Conservation (phyloP, 148 eudicot genomes). For the Rhododendron henanense region DNA sequence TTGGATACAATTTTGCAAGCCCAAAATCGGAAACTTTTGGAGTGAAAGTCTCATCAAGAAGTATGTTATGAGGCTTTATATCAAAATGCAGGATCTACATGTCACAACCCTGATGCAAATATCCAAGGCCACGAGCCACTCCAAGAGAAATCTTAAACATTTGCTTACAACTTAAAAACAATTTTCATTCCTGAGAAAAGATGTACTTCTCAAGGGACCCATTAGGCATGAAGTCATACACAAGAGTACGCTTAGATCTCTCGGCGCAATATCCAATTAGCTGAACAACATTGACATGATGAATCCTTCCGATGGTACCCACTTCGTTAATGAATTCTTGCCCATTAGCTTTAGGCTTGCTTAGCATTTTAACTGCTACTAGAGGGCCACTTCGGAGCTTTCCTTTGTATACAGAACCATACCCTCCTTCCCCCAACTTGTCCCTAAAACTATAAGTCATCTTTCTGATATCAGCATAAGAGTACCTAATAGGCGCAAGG, state of each 20-base stretch:
- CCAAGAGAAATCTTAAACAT: conserved; percentile 21
- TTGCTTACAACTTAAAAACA: conserved; percentile 2
- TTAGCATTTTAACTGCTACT: conserved; percentile 15
- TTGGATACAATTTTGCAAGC: conserved; percentile 15
- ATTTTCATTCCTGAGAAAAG: background rate
- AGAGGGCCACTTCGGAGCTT: conserved; percentile 12
- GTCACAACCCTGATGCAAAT: conserved; percentile 22
- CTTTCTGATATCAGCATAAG: conserved; percentile 9
- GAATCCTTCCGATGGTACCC: conserved; percentile 23
- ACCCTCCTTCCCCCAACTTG: conserved; percentile 23
- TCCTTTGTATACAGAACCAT: conserved; percentile 22
- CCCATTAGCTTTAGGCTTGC: conserved; percentile 1
- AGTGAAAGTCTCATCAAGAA: conserved; percentile 18
- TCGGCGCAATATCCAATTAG: conserved; percentile 10
- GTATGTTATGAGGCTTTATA: conserved; percentile 23
- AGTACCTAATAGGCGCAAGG: conserved; percentile 11
- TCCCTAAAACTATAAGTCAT: conserved; percentile 17
- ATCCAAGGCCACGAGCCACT: conserved; percentile 18
- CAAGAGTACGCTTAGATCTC: too few relatives aligned
- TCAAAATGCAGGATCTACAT: conserved; percentile 22
- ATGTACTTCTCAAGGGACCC: conserved; percentile 20
- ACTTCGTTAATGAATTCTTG: conserved; percentile 23
- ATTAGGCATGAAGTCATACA: too few relatives aligned
- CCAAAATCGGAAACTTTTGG: conserved; percentile 25
- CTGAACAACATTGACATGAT: conserved; percentile 19